These are phyloP conservation scores for Boletus reticuloceps DNA, from an alignment of 768 basidiomycete genomes.

Conservation along the genomic window DNA sequence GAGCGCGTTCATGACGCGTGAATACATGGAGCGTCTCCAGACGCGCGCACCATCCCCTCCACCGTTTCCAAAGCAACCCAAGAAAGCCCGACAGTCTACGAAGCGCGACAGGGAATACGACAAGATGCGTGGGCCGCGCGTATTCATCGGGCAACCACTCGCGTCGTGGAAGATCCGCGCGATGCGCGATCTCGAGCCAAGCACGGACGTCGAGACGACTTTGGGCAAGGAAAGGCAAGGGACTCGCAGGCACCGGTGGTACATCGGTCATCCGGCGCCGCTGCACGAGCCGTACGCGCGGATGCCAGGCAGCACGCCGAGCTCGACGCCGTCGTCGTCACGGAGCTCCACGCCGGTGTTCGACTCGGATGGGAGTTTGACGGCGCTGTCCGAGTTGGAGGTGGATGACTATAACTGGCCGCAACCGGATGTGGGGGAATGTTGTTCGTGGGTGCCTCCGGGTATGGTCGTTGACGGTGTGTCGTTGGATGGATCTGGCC, in stretches of 20 bases:
- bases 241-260: slow-evolving; percentile 10
- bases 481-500: too few relatives aligned
- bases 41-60: neutral
- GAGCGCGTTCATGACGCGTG: slow-evolving; percentile 22
- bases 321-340: neutral
- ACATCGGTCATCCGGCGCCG: slow-evolving; percentile 14
- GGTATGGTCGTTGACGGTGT: neutral
- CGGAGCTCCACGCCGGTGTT: slow-evolving; percentile 8
- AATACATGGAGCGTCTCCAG: slow-evolving; percentile 1
- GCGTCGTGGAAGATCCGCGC: slow-evolving; percentile 22
- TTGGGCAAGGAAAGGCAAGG: neutral
- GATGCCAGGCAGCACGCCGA: slow-evolving; percentile 11
- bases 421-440: slow-evolving; percentile 32
- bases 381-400: slow-evolving; percentile 11
- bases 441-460: slow-evolving; percentile 24
- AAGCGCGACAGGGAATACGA: neutral
- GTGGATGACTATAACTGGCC: slow-evolving; percentile 20
- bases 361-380: slow-evolving; percentile 11
- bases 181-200: slow-evolving; percentile 23
- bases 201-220: neutral
- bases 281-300: slow-evolving; percentile 20
- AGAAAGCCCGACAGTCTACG: neutral
- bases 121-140: slow-evolving; percentile 6
- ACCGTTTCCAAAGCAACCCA: neutral
- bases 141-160: slow-evolving; percentile 27